Base-by-base conservation (phyloP, 768 basidiomycete genomes). In the Phaeolepiota aurea region DNA sequence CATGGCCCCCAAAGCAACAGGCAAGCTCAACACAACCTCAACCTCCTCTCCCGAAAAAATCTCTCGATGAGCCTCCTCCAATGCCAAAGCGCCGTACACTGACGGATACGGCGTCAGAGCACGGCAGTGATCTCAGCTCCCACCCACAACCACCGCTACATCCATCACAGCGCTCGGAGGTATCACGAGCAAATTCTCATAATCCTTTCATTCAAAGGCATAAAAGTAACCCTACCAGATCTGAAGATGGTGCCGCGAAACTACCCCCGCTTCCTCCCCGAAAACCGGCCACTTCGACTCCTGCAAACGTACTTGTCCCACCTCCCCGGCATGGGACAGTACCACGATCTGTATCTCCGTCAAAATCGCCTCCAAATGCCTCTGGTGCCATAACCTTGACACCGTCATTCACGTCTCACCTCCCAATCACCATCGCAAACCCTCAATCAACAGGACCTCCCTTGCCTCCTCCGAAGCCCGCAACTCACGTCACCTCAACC, bases 191-290 rank as follows among this genome's bases (percentile, higher is more conserved):
- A 11, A 14, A 61, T 0, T 44, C 55, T 3, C 63, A 65, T 37
- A 72, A 72, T 43, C 70, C 69, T 0, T 74, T 72, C 37, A 50
- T 63, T 5, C 45, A 58, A 19, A 44, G 42, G 21, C 32, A 44
- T 16, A 40, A 45, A 19, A 38, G 44, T 23, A 33, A 46, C 19
- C 47, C 47, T 15, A 18, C 50, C 35, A 31, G 37, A 15, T 52
- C 48, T 2, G 49, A 54, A 20, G 50, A 53, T 34, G 45, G 46
- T 18, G 30, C 42, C 3, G 32, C 37, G n/a, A 58, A 45, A 40
- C 43, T 62, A 9, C 75, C 77, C 1, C 75, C 73, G 1, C 59
- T 76, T 3, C 76, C 75, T 0, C 76, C 76, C 3, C 64, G 76
- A 10, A 77, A 76, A 53, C 64, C 64, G 4, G 44, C 48, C 1